Evolutionary conservation across 352 stramenopile species (phyloP), one percentile per base, ranked within the genome.

Genomic region (Pythium dissimile): DNA sequence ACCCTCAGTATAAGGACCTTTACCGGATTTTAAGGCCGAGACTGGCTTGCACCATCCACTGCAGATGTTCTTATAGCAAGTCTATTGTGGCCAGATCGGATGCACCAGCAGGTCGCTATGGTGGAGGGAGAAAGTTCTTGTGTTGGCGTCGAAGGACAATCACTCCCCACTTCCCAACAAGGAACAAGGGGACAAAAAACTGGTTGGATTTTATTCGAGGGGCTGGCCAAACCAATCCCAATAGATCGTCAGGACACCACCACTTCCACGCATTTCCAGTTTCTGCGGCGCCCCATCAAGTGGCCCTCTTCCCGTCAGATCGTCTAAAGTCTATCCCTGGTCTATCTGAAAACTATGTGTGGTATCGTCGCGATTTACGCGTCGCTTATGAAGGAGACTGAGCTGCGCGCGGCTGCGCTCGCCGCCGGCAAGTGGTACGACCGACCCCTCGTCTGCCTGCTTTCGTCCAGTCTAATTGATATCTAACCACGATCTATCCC

Each of bases 361-460:
- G 97, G 97, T 63, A 99, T 99, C 73, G 96, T 99, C 62, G 95
- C 95, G 47, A 99, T 99, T 72, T 98, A 99, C 63, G 87, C 81
- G 58, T 98, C 95, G 30, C 88, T 96, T 68, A 87, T 98, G 63
- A 76, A 88, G 53, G 84, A 98, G 64, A 70, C 69, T 18, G 92
- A 98, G 51, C 89, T 99, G 16, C 94, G 97, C 37, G 86, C 92
- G 50, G 87, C 96, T 30, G 84, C 98, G n/a, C 96, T 99, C 42
- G 71, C 87, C 31, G 97, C 95, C 63, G 96, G 94, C 54, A 97
- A 97, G 56, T 87, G 75, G 78, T 88, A 67, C 55, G 76, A 65
- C 9, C 18, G 7, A 21, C 18, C 15, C 13, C 37, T 43, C 12
- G 10, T 32, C 13, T 18, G 11, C 34, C 34, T 5, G 45, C n/a